A percentile compares a stretch with the other conserved stretches of the same genome.
These are phyloP conservation scores for Yamadazyma phyllophila DNA, from an alignment of 805 yeast species.

Conservation along the genomic window DNA sequence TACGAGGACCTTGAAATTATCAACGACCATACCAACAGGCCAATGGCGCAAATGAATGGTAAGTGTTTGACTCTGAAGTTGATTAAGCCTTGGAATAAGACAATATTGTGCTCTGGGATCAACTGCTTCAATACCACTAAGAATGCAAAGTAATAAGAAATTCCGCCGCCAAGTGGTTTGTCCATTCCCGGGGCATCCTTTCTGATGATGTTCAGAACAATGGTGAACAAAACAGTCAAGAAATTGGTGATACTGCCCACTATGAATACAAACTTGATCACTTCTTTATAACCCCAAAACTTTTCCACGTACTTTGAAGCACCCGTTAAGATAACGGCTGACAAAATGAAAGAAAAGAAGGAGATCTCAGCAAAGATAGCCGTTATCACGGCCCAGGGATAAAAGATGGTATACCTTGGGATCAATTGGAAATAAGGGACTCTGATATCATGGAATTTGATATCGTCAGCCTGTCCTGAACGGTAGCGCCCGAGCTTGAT, in stretches of 20 bases:
- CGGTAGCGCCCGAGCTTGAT: slow-evolving; percentile 18
- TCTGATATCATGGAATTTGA: slow-evolving; percentile 37
- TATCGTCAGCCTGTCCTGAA: slow-evolving; percentile 5
- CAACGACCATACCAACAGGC: slow-evolving; percentile 37
- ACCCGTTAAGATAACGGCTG: slow-evolving; percentile 34
- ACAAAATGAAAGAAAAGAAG: slow-evolving; percentile 42
- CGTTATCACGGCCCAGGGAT: slow-evolving; percentile 65
- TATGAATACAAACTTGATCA: slow-evolving; percentile 49
- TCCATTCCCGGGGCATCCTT: slow-evolving; percentile 38
- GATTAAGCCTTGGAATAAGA: slow-evolving; percentile 43
- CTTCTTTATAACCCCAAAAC: slow-evolving; percentile 52
- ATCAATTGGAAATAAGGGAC: slow-evolving; percentile 64
- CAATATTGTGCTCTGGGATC: slow-evolving; percentile 56
- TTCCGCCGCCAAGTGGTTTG: slow-evolving; percentile 51
- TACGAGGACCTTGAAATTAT: slow-evolving; percentile 32
- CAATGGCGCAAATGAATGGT: slow-evolving; percentile 46
- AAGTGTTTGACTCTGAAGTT: slow-evolving; percentile 58
- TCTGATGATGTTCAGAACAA: slow-evolving; percentile 33
- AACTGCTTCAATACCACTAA: slow-evolving; percentile 56
- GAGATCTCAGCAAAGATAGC: slow-evolving; percentile 65
- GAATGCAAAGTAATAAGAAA: slow-evolving; percentile 52
- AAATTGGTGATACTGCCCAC: slow-evolving; percentile 58
- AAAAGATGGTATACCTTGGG: slow-evolving; percentile 51
- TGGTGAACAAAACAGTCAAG: slow-evolving; percentile 43
- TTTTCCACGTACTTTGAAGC: slow-evolving; percentile 48